phyloP scores from a whole-genome alignment of 805 yeast genomes.

The Candida rishiriensis region DNA sequence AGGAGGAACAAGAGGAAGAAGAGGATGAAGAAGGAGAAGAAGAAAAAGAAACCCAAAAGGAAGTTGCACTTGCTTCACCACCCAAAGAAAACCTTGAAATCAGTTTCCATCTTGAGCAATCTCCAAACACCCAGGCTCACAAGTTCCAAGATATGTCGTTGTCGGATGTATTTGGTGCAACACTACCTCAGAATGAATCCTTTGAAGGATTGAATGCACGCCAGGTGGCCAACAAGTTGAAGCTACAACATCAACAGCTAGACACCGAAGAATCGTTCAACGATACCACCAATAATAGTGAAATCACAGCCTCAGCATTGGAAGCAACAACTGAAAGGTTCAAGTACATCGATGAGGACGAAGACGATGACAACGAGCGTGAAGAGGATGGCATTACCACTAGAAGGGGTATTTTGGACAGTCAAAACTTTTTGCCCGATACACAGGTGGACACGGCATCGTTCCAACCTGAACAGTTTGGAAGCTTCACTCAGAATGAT shows the following conservation, averaged over 20 bases:
- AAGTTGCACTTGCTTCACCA: constrained; percentile 4
- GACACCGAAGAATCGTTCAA: no score
- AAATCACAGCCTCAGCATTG: no score
- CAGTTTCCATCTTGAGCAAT: no score
- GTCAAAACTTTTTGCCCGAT: constrained; percentile 27
- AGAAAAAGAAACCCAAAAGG: constrained; percentile 2
- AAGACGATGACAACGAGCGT: not conserved
- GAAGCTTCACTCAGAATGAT: constrained; percentile 15
- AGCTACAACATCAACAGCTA: no score
- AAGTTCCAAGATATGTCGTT: constrained; percentile 17
- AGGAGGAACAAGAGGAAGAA: constrained; percentile 1
- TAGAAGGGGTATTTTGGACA: constrained; percentile 16
- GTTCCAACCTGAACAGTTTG: not conserved
- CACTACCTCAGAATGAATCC: no score
- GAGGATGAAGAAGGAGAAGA: constrained; percentile 5
- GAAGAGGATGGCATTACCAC: not conserved
- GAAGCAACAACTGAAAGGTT: not conserved
- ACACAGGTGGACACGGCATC: constrained; percentile 26
- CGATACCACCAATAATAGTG: no score
- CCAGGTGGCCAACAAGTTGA: no score
- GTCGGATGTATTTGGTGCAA: constrained; percentile 11
- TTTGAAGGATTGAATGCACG: no score
- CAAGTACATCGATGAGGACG: not conserved
- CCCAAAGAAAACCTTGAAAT: no score
- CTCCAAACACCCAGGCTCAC: no score